Evolutionary conservation across 768 basidiomycete species (phyloP), one percentile per base, ranked within the genome.

Genomic region (Amanita exitialis): DNA sequence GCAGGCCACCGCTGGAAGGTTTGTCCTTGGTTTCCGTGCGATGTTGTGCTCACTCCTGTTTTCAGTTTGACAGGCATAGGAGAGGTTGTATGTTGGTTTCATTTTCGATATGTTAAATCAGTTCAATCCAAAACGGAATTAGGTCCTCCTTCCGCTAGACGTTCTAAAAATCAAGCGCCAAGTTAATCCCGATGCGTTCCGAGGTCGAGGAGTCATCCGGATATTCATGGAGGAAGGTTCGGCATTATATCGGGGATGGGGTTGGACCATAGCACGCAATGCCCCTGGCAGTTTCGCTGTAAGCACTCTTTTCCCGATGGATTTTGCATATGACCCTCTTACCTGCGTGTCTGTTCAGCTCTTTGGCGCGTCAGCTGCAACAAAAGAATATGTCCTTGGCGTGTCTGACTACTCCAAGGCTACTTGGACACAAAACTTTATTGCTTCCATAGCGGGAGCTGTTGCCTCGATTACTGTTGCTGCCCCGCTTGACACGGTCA

Each of bases 121-220:
- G 45, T 54, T 41, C 49, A 27, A 13, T n/a, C 21, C 49, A 18
- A 41, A 47, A 21, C 32, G 37, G 46, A 36, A 16, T 13, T 55
- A 85, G 84, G 82, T 95, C 30, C 82, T 99, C n/a, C 80, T 99
- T 32, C 95, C 95, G 2, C 77, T 98, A 4, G 95, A 99, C 62
- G 94, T 82, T 20, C 82, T 99, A 64, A 99, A 99, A 71, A 98
- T 99, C 69, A 97, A 96, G 73, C 86, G 93, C 47, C 95, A 99
- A 72, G 90, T 88, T 51, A 99, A 99, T 70, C 95, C 95, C 1
- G 96, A 97, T 61, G 95, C 95, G 1, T 92, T 99, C 80, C 87
- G 90, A 32, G 93, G 93, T 34, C 89, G 95, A 21, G 92, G 93
- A 16, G 76, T 93, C 58, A 56, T 96, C 50, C 85, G 86, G 49